These are phyloP conservation scores for Aspergillus neotritici DNA, from an alignment of 2,329 filamentous ascomycete genomes.

Conservation along the genomic window DNA sequence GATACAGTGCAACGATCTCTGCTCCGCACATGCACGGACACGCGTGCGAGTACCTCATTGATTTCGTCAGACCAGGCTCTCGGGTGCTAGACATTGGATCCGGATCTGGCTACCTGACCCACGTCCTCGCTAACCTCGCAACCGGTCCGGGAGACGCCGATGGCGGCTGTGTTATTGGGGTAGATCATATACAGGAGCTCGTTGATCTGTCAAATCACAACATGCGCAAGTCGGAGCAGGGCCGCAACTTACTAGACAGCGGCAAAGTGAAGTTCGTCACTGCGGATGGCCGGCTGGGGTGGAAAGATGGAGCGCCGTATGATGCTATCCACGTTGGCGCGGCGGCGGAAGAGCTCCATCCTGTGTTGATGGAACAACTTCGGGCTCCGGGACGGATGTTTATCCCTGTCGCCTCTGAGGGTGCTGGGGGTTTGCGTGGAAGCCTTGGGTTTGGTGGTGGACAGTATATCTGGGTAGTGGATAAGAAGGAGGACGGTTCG, in stretches of 20 bases:
- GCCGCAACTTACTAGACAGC: slow-evolving; percentile 54
- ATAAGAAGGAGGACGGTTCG: slow-evolving; percentile 56
- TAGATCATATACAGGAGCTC: slow-evolving; percentile 67
- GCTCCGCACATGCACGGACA: slow-evolving; percentile 69
- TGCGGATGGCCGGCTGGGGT: slow-evolving; percentile 68
- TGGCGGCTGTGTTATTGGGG: slow-evolving; percentile 56
- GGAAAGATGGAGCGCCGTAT: slow-evolving; percentile 58
- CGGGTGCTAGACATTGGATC: slow-evolving; percentile 68
- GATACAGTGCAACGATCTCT: slow-evolving; percentile 62
- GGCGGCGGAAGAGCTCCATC: slow-evolving; percentile 68
- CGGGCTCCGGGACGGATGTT: slow-evolving; percentile 68
- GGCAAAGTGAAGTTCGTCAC: slow-evolving; percentile 67
- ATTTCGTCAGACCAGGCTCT: slow-evolving; percentile 49
- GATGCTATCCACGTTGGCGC: slow-evolving; percentile 96
- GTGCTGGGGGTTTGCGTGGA: slow-evolving; percentile 18
- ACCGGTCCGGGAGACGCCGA: slow-evolving; percentile 20
- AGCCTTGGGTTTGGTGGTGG: slow-evolving; percentile 23
- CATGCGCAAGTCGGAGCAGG: slow-evolving; percentile 58
- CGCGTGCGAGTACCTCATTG: slow-evolving; percentile 58
- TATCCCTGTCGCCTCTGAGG: slow-evolving; percentile 54
- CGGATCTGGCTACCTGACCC: slow-evolving; percentile 78
- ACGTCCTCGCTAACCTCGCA: slow-evolving; percentile 75
- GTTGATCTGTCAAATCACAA: slow-evolving; percentile 59
- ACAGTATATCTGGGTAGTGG: slow-evolving; percentile 59
- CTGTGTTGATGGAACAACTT: slow-evolving; percentile 69